Base-by-base conservation (phyloP, 2,329 filamentous ascomycete genomes). In the Talaromyces funiculosus region DNA sequence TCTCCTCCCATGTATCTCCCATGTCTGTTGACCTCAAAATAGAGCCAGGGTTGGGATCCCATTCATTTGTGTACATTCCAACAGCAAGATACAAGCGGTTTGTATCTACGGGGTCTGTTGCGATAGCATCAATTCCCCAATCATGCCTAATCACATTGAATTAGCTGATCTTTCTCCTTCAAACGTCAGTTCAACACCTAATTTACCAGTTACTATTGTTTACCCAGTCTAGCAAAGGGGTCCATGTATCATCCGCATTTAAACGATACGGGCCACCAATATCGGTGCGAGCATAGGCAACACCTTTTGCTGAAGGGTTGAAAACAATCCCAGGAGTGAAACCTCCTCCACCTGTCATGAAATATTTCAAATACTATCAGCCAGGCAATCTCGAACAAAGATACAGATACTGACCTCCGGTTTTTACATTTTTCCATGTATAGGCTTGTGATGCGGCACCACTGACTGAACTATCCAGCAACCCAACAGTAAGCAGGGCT, bases 41-140 rank as follows among this genome's bases (percentile, higher is more conserved):
- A 7, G 80, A 75, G 7, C 82, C 83, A 4, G 79, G 76, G 59
- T 80, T 82, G 0, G 83, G 82, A 60, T 86, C 84, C 82, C 82
- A 85, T 63, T 73, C 73, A 67, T 81, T 85, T n/a, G 82, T 86
- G 68, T 86, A 86, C 75, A 82, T 78, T 60, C 83, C 82, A 0
- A 81, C 77, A 0, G 82, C 82, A 1, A 82, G 75, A 64, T 82
- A 84, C 1, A 86, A 74, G 56, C 80, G 78, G 60, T 79, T 72
- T 3, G 80, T 70, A 55, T 85, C 76, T 26, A 81, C 74, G 0
- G 83, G 80, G 61, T 86, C 83, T 24, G 57, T 59, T 18, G 57
- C 84, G 9, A 86, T 62, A 0, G 82, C 81, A 64, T 85, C 83
- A 12, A 84, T 72, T 5, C 83, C 83, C 82, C 83, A 86, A 59